Evolutionary conservation across 2,329 filamentous ascomycete genomes (phyloP), one percentile per base, ranked within the genome.

Genomic region (Plectosphaerella plurivora): DNA sequence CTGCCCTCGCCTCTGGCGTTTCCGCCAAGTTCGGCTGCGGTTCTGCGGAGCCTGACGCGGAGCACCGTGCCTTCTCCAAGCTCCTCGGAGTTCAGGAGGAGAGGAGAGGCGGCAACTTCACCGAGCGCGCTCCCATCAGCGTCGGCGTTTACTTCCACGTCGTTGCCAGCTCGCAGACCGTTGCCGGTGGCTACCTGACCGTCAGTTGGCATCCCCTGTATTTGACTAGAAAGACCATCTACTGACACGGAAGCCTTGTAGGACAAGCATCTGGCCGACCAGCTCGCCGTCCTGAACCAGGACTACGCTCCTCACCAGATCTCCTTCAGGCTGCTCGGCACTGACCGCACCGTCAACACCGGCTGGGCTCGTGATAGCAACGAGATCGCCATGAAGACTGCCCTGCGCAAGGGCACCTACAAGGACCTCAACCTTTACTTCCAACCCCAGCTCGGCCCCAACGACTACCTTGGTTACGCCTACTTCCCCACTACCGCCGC

Each of bases 371-470:
- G 4, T 5, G 15, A 35, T 20, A 50, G 12, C 15, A 39, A 50
- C 28, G n/a, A 25, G 20, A 9, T 35, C 4, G 35, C 42, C 48
- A 77, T 77, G 73, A 76, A 76, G 68, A 61, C 60, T 24, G 57
- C 69, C 24, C 70, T 78, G 41, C 72, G 73, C 60, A 68, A 73
- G 62, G 71, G 71, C 52, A 65, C 58, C 46, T 73, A 73, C 59
- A 50, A 20, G 22, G 25, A 33, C 28, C 48, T 50, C 22, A 50
- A 50, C 37, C 20, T 50, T 20, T 33, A 28, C 10, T 49, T 25
- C 25, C 48, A 35, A 7, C 20, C 37, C 9, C 22, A 12, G 8
- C 36, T 44, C 14, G 14, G 14, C 14, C 12, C 37, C 37, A 18
- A 37, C 7, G 35, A 8, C 15, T 12, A 16, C 24, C 47, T 49